Percentiles rank a stretch among this genome's conserved stretches.
Conservation (phyloP, 495 filamentous ascomycete species). For the Penicillium arizonense region DNA sequence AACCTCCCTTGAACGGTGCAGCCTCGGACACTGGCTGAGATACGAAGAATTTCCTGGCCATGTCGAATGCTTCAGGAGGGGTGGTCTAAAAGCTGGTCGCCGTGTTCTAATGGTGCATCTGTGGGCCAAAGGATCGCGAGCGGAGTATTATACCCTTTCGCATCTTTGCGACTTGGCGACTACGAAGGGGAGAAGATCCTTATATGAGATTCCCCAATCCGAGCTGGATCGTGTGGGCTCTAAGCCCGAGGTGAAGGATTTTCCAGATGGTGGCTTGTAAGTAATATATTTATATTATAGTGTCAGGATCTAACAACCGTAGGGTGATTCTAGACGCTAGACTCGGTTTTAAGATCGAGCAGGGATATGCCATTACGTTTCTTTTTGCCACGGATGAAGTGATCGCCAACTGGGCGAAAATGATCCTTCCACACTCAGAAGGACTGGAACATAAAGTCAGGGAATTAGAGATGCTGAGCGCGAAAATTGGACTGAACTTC, state of each 20-base stretch:
- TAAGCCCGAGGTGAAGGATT: constrained; percentile 19
- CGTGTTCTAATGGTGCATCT: constrained; percentile 17
- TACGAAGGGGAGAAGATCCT: constrained; percentile 18
- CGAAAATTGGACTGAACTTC: constrained; percentile 8
- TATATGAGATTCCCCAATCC: constrained; percentile 18
- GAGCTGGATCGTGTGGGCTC: constrained; percentile 15
- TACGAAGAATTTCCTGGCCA: constrained; percentile 19
- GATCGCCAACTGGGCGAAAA: constrained; percentile 10
- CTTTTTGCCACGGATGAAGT: constrained; percentile 12
- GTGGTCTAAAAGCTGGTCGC: constrained; percentile 16
- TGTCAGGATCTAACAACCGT: constrained; percentile 11
- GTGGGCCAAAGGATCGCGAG: constrained; percentile 21
- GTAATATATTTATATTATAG: constrained; percentile 18
- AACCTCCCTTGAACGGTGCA: constrained; percentile 20
- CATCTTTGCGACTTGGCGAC: constrained; percentile 16
- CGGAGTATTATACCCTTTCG: constrained; percentile 17
- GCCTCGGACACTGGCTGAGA: constrained; percentile 22
- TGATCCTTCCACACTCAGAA: constrained; percentile 8
- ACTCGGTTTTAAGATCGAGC: constrained; percentile 17
- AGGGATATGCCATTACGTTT: constrained; percentile 22
- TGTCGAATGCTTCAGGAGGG: constrained; percentile 19
- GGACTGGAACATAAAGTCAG: constrained; percentile 5
- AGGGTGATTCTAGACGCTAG: constrained; percentile 17
- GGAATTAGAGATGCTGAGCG: constrained; percentile 9
- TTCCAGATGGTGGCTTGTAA: constrained; percentile 22